phyloP scores from a whole-genome alignment of 192 early-diverging fungal species.

The Gaertneriomyces semiglobifer region DNA sequence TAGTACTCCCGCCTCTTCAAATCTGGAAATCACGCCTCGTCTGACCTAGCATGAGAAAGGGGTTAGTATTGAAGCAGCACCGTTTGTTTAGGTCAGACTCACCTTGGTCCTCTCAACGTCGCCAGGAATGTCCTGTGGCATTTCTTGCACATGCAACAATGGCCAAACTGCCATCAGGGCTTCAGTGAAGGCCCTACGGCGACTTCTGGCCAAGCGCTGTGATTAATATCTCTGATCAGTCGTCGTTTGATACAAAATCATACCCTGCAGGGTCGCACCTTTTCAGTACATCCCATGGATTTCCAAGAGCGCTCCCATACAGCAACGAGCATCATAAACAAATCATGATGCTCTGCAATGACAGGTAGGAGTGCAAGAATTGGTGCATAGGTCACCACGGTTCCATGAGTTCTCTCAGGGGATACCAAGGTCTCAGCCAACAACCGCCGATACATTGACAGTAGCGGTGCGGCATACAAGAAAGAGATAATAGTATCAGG shows the following conservation, averaged over 20 bases:
- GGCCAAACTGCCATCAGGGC: slow-evolving; percentile 41
- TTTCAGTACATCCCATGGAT: slow-evolving; percentile 21
- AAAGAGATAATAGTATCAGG: slow-evolving; percentile 39
- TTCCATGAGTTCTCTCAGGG: slow-evolving; percentile 8
- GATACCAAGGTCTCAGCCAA: slow-evolving; percentile 36
- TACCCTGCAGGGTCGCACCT: background rate
- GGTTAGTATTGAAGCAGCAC: background rate
- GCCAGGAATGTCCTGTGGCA: slow-evolving; percentile 38
- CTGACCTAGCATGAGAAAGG: slow-evolving; percentile 10
- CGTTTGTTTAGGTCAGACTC: background rate
- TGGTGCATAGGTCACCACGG: slow-evolving; percentile 19
- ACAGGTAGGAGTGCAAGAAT: slow-evolving; percentile 38
- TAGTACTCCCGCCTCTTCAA: slow-evolving; percentile 31
- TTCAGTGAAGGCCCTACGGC: too few species aligned
- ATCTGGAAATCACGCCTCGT: slow-evolving; percentile 23
- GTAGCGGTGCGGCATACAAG: slow-evolving; percentile 35
- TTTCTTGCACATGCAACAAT: slow-evolving; percentile 35
- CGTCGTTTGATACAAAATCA: background rate
- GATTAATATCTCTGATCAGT: slow-evolving; percentile 21
- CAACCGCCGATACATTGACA: slow-evolving; percentile 44
- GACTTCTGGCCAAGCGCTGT: background rate
- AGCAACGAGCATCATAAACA: slow-evolving; percentile 36
- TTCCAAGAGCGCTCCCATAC: slow-evolving; percentile 41
- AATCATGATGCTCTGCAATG: slow-evolving; percentile 40
- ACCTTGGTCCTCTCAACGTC: slow-evolving; percentile 28